Percentiles rank a stretch among this genome's conserved stretches.
Evolutionary conservation across 192 early-diverging fungal species (phyloP).

Genomic region (Coemansia pectinata): DNA sequence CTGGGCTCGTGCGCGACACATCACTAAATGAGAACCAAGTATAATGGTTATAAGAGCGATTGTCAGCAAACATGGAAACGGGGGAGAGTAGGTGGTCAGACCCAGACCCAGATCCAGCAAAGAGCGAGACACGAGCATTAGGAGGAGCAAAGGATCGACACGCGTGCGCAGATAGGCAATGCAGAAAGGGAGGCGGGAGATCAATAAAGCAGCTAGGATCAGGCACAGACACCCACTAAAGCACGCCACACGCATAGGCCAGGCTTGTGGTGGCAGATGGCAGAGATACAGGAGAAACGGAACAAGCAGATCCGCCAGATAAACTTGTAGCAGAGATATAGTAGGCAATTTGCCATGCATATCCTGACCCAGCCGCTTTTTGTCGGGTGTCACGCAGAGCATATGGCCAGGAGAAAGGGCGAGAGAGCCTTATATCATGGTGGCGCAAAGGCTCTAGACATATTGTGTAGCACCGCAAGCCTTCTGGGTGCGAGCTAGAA

Average conservation of each 20-base stretch:
- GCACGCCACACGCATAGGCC: background rate
- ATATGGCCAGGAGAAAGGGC: background rate
- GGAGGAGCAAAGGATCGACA: slow-evolving; percentile 5
- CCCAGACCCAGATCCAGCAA: background rate
- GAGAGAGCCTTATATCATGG: background rate
- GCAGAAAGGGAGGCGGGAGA: slow-evolving; percentile 7
- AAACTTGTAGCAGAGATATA: background rate
- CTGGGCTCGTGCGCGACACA: slow-evolving; percentile 51
- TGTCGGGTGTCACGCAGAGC: background rate
- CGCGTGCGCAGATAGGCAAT: slow-evolving; percentile 6
- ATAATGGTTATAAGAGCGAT: background rate
- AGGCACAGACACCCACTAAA: background rate
- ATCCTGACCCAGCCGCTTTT: background rate
- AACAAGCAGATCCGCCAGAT: slow-evolving; percentile 3
- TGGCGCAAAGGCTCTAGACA: slow-evolving; percentile 2
- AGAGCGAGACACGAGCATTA: background rate
- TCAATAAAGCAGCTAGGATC: background rate
- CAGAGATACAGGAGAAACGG: background rate
- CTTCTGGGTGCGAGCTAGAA: background rate
- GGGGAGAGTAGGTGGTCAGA: background rate
- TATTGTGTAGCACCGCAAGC: background rate
- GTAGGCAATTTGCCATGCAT: slow-evolving; percentile 11
- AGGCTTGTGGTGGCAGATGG: background rate
- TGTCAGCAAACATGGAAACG: slow-evolving; percentile 7
- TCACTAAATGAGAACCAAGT: slow-evolving; percentile 18